Evolutionary conservation across 179 eudicot species (phyloP).

Genomic region (Beta macrorhiza): DNA sequence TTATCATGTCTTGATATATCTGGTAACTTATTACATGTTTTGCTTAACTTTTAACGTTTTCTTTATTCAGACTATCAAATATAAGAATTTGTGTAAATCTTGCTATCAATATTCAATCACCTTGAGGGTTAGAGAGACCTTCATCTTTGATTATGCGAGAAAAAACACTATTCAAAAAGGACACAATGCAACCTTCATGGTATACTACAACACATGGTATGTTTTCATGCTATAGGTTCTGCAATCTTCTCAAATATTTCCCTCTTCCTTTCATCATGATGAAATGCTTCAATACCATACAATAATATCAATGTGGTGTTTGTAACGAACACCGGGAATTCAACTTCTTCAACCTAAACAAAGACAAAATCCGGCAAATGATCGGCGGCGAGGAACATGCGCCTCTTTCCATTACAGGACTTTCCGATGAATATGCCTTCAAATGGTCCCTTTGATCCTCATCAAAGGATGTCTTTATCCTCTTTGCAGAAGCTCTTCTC

Average conservation of each 20-base stretch:
- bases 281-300: background rate
- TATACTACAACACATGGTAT: background rate
- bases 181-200: background rate
- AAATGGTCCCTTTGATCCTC: background rate
- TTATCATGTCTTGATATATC: too few relatives aligned
- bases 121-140: background rate
- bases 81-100: too few relatives aligned
- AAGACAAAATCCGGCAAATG: background rate
- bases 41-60: too few relatives aligned
- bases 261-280: background rate
- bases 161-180: background rate
- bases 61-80: too few relatives aligned
- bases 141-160: background rate
- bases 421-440: background rate
- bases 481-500: background rate
- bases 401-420: background rate
- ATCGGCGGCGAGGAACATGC: background rate
- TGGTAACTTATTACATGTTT: too few relatives aligned
- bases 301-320: background rate
- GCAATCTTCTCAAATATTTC: background rate
- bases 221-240: background rate
- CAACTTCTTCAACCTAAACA: conserved; percentile 7
- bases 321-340: background rate
- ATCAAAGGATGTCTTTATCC: background rate
- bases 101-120: background rate